Evolutionary conservation across 345 rosid genomes (phyloP).

Genomic region (Litchi chinensis): DNA sequence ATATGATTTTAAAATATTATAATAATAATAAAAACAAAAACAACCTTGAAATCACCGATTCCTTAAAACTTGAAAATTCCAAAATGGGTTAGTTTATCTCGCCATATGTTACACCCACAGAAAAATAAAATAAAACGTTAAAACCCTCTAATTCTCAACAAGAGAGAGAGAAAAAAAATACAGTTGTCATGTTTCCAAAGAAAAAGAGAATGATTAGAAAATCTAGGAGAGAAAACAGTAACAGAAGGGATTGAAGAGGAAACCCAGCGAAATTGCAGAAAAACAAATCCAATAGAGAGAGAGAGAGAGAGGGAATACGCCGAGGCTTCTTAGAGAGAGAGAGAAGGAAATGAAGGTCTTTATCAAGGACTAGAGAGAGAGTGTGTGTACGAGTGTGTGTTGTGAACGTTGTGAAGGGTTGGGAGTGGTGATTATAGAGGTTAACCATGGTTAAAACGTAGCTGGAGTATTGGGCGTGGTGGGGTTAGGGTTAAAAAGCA

Average conservation of each 20-base stretch:
- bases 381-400: not conserved
- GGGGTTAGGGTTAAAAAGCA: not conserved
- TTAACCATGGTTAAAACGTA: constrained; percentile 19
- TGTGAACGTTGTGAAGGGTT: constrained; percentile 15
- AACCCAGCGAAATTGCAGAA: not conserved
- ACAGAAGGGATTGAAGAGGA: not conserved
- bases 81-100: not conserved
- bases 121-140: not conserved
- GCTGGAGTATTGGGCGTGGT: not conserved
- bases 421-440: constrained; percentile 1
- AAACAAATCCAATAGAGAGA: not conserved
- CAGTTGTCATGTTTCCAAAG: not conserved
- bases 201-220: not conserved
- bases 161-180: not conserved
- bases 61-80: not conserved
- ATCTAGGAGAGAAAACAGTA: not conserved
- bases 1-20: too few relatives aligned
- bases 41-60: constrained; percentile 12
- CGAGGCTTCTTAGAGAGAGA: constrained; percentile 5
- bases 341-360: not conserved
- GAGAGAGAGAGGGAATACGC: constrained; percentile 1
- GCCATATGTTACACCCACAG: not conserved
- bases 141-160: constrained; percentile 4
- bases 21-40: not conserved
- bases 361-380: not conserved